Percentiles rank a stretch among this genome's conserved stretches.
Evolutionary conservation across 1,284 basidiomycete species (phyloP).

Genomic region (Rhodotorula sp.): DNA sequence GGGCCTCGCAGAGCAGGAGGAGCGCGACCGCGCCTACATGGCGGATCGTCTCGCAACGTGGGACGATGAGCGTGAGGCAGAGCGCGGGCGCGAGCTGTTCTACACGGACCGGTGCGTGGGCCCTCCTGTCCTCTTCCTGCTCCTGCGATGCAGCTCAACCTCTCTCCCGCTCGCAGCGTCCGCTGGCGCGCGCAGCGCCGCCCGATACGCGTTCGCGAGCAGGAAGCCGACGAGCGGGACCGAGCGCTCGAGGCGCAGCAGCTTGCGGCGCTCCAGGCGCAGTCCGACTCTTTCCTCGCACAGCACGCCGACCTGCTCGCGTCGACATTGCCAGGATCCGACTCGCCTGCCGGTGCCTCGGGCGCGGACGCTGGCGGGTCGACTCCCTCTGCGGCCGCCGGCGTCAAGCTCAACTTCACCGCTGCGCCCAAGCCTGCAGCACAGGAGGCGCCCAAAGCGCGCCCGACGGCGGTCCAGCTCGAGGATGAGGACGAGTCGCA

Average conservation of each 20-base stretch:
- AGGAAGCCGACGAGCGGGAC: slow-evolving; percentile 48
- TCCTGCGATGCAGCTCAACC: background rate
- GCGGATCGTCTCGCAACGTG: slow-evolving; percentile 32
- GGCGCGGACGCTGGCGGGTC: slow-evolving; percentile 7
- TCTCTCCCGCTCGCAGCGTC: slow-evolving; percentile 5
- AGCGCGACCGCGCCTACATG: slow-evolving; percentile 37
- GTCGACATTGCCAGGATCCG: slow-evolving; percentile 24
- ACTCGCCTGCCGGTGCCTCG: background rate
- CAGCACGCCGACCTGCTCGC: slow-evolving; percentile 47
- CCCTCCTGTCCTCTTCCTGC: background rate
- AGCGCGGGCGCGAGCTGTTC: slow-evolving; percentile 36
- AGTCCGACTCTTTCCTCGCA: slow-evolving; percentile 48
- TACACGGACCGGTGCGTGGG: slow-evolving; percentile 41
- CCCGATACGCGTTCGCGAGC: slow-evolving; percentile 45
- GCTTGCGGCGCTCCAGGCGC: slow-evolving; percentile 45
- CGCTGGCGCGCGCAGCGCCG: slow-evolving; percentile 47
- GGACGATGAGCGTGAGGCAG: slow-evolving; percentile 41
- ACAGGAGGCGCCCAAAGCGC: slow-evolving; percentile 21
- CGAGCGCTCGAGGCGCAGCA: slow-evolving; percentile 46
- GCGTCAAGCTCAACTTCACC: slow-evolving; percentile 37
- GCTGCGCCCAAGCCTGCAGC: slow-evolving; percentile 27
- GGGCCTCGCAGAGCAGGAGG: slow-evolving; percentile 33
- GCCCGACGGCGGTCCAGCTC: slow-evolving; percentile 40
- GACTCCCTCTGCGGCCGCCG: background rate
- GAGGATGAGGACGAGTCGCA: slow-evolving; percentile 48